Evolutionary conservation across 2,329 filamentous ascomycete species (phyloP).

Genomic region (Thermoascus crustaceus): DNA sequence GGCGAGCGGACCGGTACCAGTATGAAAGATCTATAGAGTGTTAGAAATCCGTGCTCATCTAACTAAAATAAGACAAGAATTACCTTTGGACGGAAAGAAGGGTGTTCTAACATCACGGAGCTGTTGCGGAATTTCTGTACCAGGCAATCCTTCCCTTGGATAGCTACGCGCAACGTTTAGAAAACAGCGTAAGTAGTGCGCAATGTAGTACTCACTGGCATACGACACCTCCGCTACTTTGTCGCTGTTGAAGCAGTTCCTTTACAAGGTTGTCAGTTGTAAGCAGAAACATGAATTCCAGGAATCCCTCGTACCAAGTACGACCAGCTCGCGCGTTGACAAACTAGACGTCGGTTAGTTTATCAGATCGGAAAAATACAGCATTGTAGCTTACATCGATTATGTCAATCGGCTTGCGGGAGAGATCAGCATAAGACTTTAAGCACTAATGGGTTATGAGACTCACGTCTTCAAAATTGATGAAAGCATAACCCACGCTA

Average conservation of each 20-base stretch:
- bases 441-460: constrained; percentile 1
- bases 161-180: constrained; percentile 47
- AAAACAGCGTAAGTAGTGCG: neutral
- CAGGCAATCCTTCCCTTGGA: constrained; percentile 84
- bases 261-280: constrained; percentile 24
- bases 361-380: constrained; percentile 4
- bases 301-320: constrained; percentile 48
- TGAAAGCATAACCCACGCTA: constrained; percentile 93
- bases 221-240: constrained; percentile 90
- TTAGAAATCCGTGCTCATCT: neutral
- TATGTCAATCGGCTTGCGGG: constrained; percentile 58
- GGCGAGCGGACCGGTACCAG: constrained; percentile 43
- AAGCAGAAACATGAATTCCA: constrained; percentile 7
- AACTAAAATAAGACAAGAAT: neutral
- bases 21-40: constrained; percentile 44
- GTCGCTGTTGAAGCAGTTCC: constrained; percentile 73
- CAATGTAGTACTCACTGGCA: constrained; percentile 59
- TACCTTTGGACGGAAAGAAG: constrained; percentile 77
- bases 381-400: constrained; percentile 48
- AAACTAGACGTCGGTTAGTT: constrained; percentile 46
- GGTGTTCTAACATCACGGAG: constrained; percentile 82
- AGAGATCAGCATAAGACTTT: constrained; percentile 30
- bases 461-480: constrained; percentile 80
- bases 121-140: constrained; percentile 96
- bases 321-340: constrained; percentile 62